These are phyloP conservation scores for Diutina ranongensis DNA, from an alignment of 1,139 yeast species.

Conservation along the genomic window DNA sequence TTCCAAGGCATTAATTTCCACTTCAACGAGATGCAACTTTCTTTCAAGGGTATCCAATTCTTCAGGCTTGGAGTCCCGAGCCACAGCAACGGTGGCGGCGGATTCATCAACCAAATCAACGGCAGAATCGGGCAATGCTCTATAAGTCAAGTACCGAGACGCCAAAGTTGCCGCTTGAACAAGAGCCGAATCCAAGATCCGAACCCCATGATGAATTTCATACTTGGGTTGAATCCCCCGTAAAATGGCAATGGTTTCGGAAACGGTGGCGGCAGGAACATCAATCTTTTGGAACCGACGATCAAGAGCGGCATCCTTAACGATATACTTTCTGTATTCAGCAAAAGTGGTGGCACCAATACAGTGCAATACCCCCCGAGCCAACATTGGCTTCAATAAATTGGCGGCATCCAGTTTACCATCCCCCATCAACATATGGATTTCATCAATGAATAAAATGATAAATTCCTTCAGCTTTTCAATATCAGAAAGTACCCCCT, in stretches of 20 bases:
- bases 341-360: slow-evolving; percentile 96
- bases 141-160: slow-evolving; percentile 84
- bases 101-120: slow-evolving; percentile 94
- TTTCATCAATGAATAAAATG: slow-evolving; percentile 87
- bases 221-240: slow-evolving; percentile 95
- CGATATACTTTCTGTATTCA: slow-evolving; percentile 85
- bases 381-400: slow-evolving; percentile 90
- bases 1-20: slow-evolving; percentile 92
- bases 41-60: slow-evolving; percentile 90
- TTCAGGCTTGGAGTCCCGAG: slow-evolving; percentile 96
- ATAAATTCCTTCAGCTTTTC: slow-evolving; percentile 82
- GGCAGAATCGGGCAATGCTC: slow-evolving; percentile 96
- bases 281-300: slow-evolving; percentile 97
- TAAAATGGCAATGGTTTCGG: slow-evolving; percentile 89
- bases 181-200: slow-evolving; percentile 89
- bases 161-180: slow-evolving; percentile 95
- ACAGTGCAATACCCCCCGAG: slow-evolving; percentile 92
- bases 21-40: slow-evolving; percentile 80
- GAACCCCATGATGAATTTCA: slow-evolving; percentile 96
- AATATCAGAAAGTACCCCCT: slow-evolving; percentile 90
- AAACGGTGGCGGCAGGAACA: slow-evolving; percentile 85
- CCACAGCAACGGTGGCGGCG: slow-evolving; percentile 96
- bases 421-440: slow-evolving; percentile 98
- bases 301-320: slow-evolving; percentile 97
- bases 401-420: slow-evolving; percentile 94